Conservation (phyloP, 352 stramenopile genomes). For the Hyaloperonospora arabidopsidis region DNA sequence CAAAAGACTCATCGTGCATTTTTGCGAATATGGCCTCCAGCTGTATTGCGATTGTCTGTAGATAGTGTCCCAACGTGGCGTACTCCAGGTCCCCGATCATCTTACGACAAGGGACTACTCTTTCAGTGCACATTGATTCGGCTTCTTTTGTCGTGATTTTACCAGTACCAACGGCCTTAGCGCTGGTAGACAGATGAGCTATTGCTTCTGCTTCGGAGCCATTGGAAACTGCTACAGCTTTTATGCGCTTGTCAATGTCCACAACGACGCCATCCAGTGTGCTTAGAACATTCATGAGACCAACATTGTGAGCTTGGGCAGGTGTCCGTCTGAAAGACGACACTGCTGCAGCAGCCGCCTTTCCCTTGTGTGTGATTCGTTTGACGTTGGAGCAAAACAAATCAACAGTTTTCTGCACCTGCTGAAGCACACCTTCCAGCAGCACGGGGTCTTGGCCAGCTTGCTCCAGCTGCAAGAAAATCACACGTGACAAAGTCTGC, state of each 20-base stretch:
- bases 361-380: constrained; percentile 65
- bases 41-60: constrained; percentile 50
- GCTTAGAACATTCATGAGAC: constrained; percentile 55
- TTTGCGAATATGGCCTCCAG: constrained; percentile 61
- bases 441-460: constrained; percentile 51
- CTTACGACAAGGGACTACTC: constrained; percentile 39
- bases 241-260: constrained; percentile 46
- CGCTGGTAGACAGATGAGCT: constrained; percentile 2
- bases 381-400: constrained; percentile 68
- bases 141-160: constrained; percentile 34
- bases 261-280: constrained; percentile 56
- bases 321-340: constrained; percentile 50
- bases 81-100: constrained; percentile 51
- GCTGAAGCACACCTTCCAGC: constrained; percentile 45
- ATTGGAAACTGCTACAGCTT: constrained; percentile 13
- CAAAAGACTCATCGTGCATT: constrained; percentile 84
- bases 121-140: constrained; percentile 30
- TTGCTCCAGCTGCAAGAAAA: constrained; percentile 63
- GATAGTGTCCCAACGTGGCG: constrained; percentile 58
- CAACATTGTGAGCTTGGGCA: constrained; percentile 74
- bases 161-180: constrained; percentile 8
- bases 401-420: constrained; percentile 53
- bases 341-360: constrained; percentile 36
- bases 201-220: constrained; percentile 7
- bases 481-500: constrained; percentile 68